phyloP scores from a whole-genome alignment of 2,329 filamentous ascomycete genomes.

The Cercospora brassicicola region DNA sequence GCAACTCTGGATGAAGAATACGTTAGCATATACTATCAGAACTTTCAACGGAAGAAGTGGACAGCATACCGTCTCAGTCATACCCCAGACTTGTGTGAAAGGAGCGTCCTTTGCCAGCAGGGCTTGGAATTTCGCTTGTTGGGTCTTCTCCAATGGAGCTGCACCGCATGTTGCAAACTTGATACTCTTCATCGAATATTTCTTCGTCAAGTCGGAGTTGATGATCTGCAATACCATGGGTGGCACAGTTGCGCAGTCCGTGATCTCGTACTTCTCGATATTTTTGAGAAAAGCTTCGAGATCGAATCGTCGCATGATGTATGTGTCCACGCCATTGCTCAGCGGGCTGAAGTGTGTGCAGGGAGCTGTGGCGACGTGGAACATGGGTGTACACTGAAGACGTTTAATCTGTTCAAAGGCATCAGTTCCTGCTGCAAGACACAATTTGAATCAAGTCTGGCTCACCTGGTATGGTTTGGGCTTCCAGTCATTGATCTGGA shows the following conservation, averaged over 20 bases:
- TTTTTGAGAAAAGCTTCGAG: slow-evolving; percentile 56
- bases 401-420: slow-evolving; percentile 38
- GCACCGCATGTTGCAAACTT: slow-evolving; percentile 69
- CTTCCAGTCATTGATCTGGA: slow-evolving; percentile 45
- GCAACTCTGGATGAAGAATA: slow-evolving; percentile 42
- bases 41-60: not conserved
- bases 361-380: slow-evolving; percentile 51
- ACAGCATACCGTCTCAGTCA: slow-evolving; percentile 51
- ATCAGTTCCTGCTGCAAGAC: not conserved
- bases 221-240: slow-evolving; percentile 70
- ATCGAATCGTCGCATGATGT: slow-evolving; percentile 52
- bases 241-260: slow-evolving; percentile 68
- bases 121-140: slow-evolving; percentile 62
- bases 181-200: slow-evolving; percentile 71
- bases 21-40: not conserved
- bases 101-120: slow-evolving; percentile 55
- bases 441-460: not conserved
- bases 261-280: slow-evolving; percentile 69
- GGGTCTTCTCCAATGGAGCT: slow-evolving; percentile 73
- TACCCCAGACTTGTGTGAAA: slow-evolving; percentile 23
- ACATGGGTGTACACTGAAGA: slow-evolving; percentile 50
- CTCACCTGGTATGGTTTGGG: slow-evolving; percentile 26
- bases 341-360: slow-evolving; percentile 39
- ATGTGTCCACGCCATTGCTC: slow-evolving; percentile 40
- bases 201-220: slow-evolving; percentile 58